These are phyloP conservation scores for Nicotiana noctiflora DNA, from an alignment of 257 asterid species.

Conservation along the genomic window DNA sequence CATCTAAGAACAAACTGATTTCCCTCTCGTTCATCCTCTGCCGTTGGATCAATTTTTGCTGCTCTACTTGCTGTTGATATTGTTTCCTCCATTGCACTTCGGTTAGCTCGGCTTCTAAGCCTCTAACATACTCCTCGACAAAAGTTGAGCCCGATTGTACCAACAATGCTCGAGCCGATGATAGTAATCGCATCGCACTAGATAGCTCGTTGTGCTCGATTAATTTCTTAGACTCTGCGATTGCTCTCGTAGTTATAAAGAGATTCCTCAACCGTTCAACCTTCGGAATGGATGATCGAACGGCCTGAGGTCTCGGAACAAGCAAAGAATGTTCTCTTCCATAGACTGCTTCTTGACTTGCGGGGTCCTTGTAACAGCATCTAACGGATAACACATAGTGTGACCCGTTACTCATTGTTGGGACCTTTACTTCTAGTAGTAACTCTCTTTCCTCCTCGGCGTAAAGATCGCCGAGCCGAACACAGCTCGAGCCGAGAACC, in stretches of 20 bases:
- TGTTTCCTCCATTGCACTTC: conserved; percentile 61
- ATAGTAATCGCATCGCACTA: conserved; percentile 60
- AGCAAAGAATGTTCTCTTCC: conserved; percentile 44
- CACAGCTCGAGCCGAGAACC: conserved; percentile 37
- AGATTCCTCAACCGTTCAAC: conserved; percentile 58
- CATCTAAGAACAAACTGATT: conserved; percentile 33
- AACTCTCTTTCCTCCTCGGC: conserved; percentile 79
- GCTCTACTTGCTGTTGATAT: conserved; percentile 20
- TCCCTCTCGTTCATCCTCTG: conserved; percentile 32
- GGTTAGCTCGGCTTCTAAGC: conserved; percentile 58
- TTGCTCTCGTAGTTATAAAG: conserved; percentile 61
- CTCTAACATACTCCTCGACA: conserved; percentile 36
- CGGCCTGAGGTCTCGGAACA: conserved; percentile 59
- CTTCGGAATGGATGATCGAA: conserved; percentile 32
- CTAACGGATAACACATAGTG: conserved; percentile 57
- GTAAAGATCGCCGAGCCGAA: conserved; percentile 67
- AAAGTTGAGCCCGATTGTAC: conserved; percentile 43
- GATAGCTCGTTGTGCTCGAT: conserved; percentile 53
- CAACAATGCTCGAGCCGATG: conserved; percentile 62
- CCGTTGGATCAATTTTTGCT: conserved; percentile 24
- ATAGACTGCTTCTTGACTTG: conserved; percentile 39
- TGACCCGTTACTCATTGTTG: conserved; percentile 33
- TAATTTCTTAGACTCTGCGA: conserved; percentile 65
- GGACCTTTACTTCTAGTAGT: conserved; percentile 60
- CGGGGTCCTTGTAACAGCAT: conserved; percentile 56